Base-by-base conservation (phyloP, 176 grass and related monocot genomes). In the Triticum timopheevii region DNA sequence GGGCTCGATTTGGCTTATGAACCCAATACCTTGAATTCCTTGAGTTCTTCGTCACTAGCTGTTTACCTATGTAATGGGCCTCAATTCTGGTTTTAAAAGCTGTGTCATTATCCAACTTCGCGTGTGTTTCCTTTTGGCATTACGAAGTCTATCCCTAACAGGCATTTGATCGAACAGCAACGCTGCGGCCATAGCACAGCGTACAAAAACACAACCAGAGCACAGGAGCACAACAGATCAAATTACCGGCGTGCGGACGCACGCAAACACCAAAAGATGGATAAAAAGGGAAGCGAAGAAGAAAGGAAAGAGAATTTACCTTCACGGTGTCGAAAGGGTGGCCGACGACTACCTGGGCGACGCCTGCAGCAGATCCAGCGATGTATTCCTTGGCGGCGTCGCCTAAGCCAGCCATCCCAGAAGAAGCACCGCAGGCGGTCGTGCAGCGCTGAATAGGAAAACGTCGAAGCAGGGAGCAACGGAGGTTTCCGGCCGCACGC, bases 241-340 rank as follows among this genome's bases (percentile, higher is more conserved):
- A 39, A 56, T 36, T 28, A 62, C 17, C 31, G 10, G 16, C 28
- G 33, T 62, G 10, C 23, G 69, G 39, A 10, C 68, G 17, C 16
- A 2, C 1, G 28, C 50, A 8, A 25, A 44, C 54, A 72, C 13
- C 9, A 39, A 59, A 20, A 38, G 5, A 27, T 74, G 10, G 54
- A 74, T 6, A 23, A 10, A 56, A 71, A 45, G 0, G 27, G 73
- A 58, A 69, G 2, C 11, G 31, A 28, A 5, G 42, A 77, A 30
- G 23, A 47, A 2, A 78, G 77, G 47, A 23, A n/a, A 67, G 28
- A 33, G n/a, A 13, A 76, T 16, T 16, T 52, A 90, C 93, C 93
- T 95, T 95, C 63, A 95, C 83, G 17, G 93, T 95, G 85, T 95
- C 93, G 65, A 95, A 95, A 81, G 93, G 93, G 68, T 95, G 93